A percentile compares a stretch with the other conserved stretches of the same genome.
These are phyloP conservation scores for Claviceps sp. DNA, from an alignment of 2,329 filamentous ascomycete genomes.

Conservation along the genomic window DNA sequence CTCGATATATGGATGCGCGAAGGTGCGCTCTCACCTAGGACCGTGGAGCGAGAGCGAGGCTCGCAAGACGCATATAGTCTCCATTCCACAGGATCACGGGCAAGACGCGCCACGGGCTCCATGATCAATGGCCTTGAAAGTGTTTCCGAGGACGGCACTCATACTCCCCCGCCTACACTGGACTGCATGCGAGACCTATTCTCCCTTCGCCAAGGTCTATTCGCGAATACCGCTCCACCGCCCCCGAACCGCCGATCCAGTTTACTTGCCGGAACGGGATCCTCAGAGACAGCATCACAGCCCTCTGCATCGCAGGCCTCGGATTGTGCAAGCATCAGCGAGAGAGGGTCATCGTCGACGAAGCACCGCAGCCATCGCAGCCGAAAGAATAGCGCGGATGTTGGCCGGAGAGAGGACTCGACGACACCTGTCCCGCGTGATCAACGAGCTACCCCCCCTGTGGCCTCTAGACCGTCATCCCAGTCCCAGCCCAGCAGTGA, in stretches of 20 bases:
- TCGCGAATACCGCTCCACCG: slow-evolving; percentile 28
- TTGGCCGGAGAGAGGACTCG: slow-evolving; percentile 13
- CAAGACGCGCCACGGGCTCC: slow-evolving; percentile 29
- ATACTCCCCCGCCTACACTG: slow-evolving; percentile 13
- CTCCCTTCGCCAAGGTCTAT: slow-evolving; percentile 25
- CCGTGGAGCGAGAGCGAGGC: slow-evolving; percentile 15
- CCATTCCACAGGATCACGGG: slow-evolving; percentile 23
- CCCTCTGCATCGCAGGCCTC: slow-evolving; percentile 8
- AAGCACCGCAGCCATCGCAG: slow-evolving; percentile 8
- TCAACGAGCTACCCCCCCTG: slow-evolving; percentile 6
- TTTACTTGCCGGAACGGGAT: slow-evolving; percentile 32
- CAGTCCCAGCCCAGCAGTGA: slow-evolving; percentile 12
- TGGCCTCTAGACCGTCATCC: neutral
- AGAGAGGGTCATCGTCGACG: slow-evolving; percentile 9
- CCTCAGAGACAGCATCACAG: slow-evolving; percentile 11
- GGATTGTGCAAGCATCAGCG: slow-evolving; percentile 5
- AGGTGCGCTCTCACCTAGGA: slow-evolving; percentile 27
- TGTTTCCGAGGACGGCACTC: slow-evolving; percentile 11
- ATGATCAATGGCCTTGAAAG: slow-evolving; percentile 29
- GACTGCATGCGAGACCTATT: slow-evolving; percentile 34
- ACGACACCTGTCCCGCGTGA: slow-evolving; percentile 15
- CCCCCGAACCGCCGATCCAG: slow-evolving; percentile 41
- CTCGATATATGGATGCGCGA: slow-evolving; percentile 47
- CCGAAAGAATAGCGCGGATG: slow-evolving; percentile 19
- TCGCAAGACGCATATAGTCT: slow-evolving; percentile 45